Conservation (phyloP, 75 land plant species). For the Cryptomeria japonica region DNA sequence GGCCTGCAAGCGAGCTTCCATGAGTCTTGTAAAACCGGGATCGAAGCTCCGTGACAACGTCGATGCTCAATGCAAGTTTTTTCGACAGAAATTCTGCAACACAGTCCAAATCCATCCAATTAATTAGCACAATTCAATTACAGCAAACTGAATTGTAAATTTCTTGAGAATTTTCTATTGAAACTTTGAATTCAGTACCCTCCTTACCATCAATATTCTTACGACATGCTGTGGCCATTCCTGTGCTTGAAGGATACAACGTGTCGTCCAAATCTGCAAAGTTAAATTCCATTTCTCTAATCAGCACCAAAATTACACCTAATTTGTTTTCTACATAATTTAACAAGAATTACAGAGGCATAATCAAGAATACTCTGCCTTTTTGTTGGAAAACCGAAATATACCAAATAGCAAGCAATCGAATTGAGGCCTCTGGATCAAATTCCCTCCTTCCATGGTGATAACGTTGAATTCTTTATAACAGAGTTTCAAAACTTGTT, state of each 20-base stretch:
- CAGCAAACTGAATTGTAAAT: background rate
- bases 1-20: conserved; percentile 87
- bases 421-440: conserved; percentile 20
- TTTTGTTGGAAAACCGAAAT: background rate
- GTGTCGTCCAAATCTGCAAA: conserved; percentile 81
- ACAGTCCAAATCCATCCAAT: background rate
- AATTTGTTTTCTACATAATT: background rate
- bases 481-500: too few relatives aligned
- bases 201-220: conserved; percentile 63
- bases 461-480: too few relatives aligned
- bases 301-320: background rate
- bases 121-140: background rate
- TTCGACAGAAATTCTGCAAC: conserved; percentile 65
- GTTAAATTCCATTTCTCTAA: background rate
- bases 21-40: conserved; percentile 59
- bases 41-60: conserved; percentile 47
- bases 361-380: background rate
- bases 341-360: background rate
- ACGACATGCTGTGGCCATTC: conserved; percentile 46
- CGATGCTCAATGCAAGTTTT: conserved; percentile 52
- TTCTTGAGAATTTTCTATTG: background rate
- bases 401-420: conserved; percentile 61
- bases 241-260: conserved; percentile 49
- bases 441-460: background rate
- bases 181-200: background rate